phyloP scores from a whole-genome alignment of 1,284 basidiomycete genomes.

The Cutaneotrichosporon sp. region DNA sequence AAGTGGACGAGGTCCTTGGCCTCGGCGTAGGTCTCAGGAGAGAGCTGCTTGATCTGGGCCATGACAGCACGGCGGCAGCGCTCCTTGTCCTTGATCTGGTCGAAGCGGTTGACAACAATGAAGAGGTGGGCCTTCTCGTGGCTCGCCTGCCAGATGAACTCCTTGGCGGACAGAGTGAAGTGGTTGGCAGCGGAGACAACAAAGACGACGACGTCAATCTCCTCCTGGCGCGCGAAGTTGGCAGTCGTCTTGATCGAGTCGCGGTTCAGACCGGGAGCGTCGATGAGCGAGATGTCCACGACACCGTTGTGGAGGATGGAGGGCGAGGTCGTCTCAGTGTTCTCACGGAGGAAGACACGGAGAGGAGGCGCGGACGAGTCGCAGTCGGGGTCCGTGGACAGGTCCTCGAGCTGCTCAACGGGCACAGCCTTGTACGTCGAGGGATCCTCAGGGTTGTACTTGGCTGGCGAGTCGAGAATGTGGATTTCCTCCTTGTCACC shows the following conservation, averaged over 20 bases:
- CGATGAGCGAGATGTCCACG: conserved; percentile 97
- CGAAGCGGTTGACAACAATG: conserved; percentile 96
- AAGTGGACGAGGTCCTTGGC: conserved; percentile 95
- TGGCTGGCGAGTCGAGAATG: conserved; percentile 57
- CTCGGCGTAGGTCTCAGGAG: conserved; percentile 87
- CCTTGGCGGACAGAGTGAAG: conserved; percentile 93
- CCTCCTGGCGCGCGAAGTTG: conserved; percentile 92
- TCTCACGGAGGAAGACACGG: conserved; percentile 75
- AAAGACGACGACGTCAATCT: conserved; percentile 99
- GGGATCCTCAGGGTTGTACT: conserved; percentile 73
- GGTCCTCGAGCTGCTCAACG: conserved; percentile 73
- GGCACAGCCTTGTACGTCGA: conserved; percentile 72
- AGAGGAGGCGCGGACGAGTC: conserved; percentile 68
- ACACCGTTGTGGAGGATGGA: conserved; percentile 94
- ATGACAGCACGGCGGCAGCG: conserved; percentile 87
- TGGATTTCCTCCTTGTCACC: conserved; percentile 55
- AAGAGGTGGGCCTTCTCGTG: conserved; percentile 98
- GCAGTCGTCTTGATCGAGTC: conserved; percentile 96
- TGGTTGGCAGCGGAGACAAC: conserved; percentile 98
- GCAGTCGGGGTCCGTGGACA: conserved; percentile 72
- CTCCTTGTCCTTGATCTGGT: conserved; percentile 92
- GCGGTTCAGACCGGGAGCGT: conserved; percentile 95
- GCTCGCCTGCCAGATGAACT: conserved; percentile 90
- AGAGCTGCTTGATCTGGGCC: conserved; percentile 92
- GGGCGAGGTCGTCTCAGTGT: conserved; percentile 69